phyloP scores from a whole-genome alignment of 176 grass and related monocot species.

The Aegilops tauschii region DNA sequence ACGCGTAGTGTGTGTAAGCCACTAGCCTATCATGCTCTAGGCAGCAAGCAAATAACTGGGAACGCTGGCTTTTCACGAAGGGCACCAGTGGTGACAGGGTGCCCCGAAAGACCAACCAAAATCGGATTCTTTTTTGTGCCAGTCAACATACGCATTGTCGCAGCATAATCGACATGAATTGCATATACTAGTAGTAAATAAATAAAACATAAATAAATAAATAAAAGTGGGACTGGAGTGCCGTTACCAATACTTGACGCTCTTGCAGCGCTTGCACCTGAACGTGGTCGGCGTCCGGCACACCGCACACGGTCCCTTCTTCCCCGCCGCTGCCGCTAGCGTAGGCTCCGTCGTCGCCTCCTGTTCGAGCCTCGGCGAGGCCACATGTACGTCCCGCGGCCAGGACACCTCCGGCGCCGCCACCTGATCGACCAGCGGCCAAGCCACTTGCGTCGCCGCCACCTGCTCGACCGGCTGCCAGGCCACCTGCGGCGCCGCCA shows the following conservation, averaged over 20 bases:
- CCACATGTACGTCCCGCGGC: background rate
- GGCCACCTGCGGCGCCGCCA: background rate
- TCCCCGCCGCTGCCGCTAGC: background rate
- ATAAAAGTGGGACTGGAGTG: background rate
- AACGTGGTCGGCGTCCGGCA: conserved; percentile 53
- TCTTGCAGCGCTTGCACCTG: conserved; percentile 81
- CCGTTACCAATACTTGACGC: conserved; percentile 80
- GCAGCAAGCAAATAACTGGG: background rate
- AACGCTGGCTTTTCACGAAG: too few relatives aligned
- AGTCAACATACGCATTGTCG: background rate
- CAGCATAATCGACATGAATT: conserved; percentile 36
- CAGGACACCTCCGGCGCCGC: background rate
- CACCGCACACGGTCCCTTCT: conserved; percentile 47
- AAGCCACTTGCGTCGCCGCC: background rate
- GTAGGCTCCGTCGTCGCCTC: background rate
- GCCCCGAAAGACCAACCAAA: conserved; percentile 21
- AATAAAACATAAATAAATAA: conserved; percentile 12
- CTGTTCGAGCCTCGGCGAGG: conserved; percentile 6
- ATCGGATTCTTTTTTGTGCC: background rate
- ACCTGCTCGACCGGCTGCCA: background rate
- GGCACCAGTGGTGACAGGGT: background rate
- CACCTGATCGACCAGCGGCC: background rate
- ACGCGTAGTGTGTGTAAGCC: background rate
- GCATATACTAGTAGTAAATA: background rate
- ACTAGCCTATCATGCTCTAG: background rate